Conservation (phyloP, 257 asterid species). For the Solanum stenotomum region DNA sequence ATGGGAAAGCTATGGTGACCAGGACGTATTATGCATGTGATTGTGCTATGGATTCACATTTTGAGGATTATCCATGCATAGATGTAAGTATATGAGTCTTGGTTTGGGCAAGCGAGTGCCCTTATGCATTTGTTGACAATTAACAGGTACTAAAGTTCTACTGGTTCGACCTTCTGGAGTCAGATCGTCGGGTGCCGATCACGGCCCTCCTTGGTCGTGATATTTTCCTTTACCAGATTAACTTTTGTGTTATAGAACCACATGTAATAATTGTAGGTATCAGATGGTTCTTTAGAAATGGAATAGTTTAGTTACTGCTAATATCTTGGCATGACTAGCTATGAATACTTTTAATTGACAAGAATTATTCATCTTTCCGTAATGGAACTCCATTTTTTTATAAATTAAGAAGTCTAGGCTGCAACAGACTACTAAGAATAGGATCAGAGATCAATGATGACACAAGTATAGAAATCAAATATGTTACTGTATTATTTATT, state of each 20-base stretch:
- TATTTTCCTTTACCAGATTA: neutral
- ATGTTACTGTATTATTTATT: neutral
- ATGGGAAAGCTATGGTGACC: too few species aligned
- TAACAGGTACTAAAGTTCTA: too few species aligned
- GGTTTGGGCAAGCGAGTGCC: too few species aligned
- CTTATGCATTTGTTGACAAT: too few species aligned
- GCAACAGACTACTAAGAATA: neutral
- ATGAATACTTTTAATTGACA: neutral
- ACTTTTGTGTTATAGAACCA: neutral
- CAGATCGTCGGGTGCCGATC: neutral
- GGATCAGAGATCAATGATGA: neutral
- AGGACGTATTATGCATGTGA: too few species aligned
- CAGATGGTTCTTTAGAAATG: neutral
- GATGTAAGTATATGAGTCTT: too few species aligned
- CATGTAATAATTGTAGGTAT: neutral
- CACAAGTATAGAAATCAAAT: neutral
- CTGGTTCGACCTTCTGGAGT: neutral
- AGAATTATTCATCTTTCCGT: neutral
- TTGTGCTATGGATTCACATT: too few species aligned
- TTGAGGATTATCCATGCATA: too few species aligned
- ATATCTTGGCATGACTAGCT: neutral
- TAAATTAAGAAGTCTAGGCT: neutral
- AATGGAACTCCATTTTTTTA: neutral
- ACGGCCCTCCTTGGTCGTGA: neutral
- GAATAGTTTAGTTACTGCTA: neutral